Evolutionary conservation across 176 grass and related monocot genomes (phyloP).

Genomic region (Thinopyrum elongatum): DNA sequence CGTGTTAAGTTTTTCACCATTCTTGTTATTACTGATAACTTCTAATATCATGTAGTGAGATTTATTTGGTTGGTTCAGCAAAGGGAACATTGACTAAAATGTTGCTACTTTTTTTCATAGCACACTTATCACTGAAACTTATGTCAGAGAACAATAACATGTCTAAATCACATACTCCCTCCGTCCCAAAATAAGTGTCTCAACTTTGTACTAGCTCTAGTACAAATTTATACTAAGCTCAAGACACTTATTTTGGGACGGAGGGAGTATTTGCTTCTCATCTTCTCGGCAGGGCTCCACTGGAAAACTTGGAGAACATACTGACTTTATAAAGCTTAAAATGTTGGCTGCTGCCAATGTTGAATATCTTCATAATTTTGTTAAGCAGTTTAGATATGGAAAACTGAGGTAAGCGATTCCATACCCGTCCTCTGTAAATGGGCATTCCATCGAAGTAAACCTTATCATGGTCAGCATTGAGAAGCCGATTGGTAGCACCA

Average conservation of each 20-base stretch:
- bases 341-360: neutral
- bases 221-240: no score
- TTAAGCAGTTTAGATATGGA: neutral
- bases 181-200: no score
- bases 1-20: neutral
- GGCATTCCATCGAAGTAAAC: conserved; percentile 99
- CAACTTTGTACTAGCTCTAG: no score
- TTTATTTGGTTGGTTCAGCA: conserved; percentile 10
- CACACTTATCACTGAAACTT: neutral
- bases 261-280: neutral
- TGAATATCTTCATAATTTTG: neutral
- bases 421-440: conserved; percentile 78
- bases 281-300: neutral
- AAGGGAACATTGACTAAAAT: neutral
- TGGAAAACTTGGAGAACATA: neutral
- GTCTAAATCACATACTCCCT: neutral
- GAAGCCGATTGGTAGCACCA: conserved; percentile 65
- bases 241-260: no score
- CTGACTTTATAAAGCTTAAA: neutral
- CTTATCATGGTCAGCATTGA: conserved; percentile 82
- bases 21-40: neutral
- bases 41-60: neutral
- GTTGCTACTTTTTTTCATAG: neutral
- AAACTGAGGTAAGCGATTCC: conserved; percentile 3
- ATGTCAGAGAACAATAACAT: neutral